phyloP scores from a whole-genome alignment of 495 filamentous ascomycete species.

The Penicillium daleae region DNA sequence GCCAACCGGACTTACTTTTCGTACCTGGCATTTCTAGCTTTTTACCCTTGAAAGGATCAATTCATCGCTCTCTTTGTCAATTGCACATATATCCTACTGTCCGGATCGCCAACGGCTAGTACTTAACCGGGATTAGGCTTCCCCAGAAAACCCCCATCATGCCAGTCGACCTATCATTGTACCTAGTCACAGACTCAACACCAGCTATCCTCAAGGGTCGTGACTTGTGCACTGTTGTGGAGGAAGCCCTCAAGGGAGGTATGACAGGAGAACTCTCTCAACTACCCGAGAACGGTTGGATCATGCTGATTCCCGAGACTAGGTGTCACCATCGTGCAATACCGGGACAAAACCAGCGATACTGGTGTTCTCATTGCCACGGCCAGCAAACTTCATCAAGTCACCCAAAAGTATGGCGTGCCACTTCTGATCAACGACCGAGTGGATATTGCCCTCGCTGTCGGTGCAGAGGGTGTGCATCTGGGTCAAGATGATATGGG shows the following conservation, averaged over 20 bases:
- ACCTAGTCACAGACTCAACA: slow-evolving; percentile 93
- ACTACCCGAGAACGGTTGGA: not conserved
- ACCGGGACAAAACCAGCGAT: slow-evolving; percentile 83
- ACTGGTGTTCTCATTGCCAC: slow-evolving; percentile 73
- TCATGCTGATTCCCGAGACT: slow-evolving; percentile 1
- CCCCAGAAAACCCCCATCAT: slow-evolving; percentile 19
- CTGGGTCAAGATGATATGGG: slow-evolving; percentile 94
- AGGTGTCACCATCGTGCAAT: slow-evolving; percentile 87
- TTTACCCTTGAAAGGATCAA: slow-evolving; percentile 7
- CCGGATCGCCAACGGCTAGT: no score
- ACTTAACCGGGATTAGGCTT: not conserved
- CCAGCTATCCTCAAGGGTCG: slow-evolving; percentile 71
- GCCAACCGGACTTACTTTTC: not conserved
- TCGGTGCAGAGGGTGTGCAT: slow-evolving; percentile 88
- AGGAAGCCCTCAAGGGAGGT: slow-evolving; percentile 75
- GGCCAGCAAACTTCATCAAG: slow-evolving; percentile 67
- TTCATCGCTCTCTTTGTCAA: not conserved
- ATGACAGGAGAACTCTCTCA: not conserved
- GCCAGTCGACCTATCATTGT: slow-evolving; percentile 66
- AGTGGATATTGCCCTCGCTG: slow-evolving; percentile 86
- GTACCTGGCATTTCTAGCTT: not conserved
- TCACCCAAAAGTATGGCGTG: slow-evolving; percentile 68
- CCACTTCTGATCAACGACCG: slow-evolving; percentile 95
- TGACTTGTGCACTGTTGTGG: slow-evolving; percentile 74
- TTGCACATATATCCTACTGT: not conserved